Evolutionary conservation across 73 alveolate species (phyloP).

Genomic region (Breviolum minutum): DNA sequence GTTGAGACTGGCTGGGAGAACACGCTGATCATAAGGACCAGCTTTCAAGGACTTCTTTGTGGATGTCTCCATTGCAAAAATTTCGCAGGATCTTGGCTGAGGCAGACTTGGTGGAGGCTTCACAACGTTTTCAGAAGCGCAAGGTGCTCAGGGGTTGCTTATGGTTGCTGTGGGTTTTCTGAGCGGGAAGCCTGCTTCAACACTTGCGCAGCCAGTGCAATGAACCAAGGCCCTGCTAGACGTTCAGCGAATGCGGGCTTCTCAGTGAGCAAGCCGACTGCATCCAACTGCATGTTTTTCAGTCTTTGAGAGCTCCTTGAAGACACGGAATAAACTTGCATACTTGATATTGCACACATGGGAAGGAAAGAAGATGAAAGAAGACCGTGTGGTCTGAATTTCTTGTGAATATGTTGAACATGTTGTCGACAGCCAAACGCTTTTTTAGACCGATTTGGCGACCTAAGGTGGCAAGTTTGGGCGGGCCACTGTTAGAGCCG

Average conservation of each 20-base stretch:
- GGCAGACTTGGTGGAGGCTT: constrained; percentile 78
- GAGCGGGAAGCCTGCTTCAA: no score
- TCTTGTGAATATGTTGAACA: no score
- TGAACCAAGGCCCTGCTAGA: not conserved
- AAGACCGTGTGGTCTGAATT: no score
- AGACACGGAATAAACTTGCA: no score
- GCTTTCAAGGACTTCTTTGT: not conserved
- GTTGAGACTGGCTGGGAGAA: constrained; percentile 91
- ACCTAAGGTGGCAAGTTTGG: not conserved
- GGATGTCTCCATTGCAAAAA: not conserved
- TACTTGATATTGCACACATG: no score
- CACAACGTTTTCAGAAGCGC: constrained; percentile 28
- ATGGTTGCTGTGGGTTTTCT: not conserved
- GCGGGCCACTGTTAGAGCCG: not conserved
- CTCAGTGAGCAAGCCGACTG: not conserved
- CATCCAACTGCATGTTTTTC: no score
- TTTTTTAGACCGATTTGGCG: no score
- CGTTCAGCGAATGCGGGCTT: not conserved
- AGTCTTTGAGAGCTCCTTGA: no score
- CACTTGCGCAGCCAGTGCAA: not conserved
- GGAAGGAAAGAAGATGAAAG: no score
- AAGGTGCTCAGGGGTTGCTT: not conserved
- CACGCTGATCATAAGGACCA: constrained; percentile 47
- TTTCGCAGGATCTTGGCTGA: constrained; percentile 64
- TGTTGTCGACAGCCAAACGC: no score